Percentiles rank a stretch among this genome's conserved stretches.
phyloP scores from a whole-genome alignment of 2,329 filamentous ascomycete genomes.

The Exophiala calicioides region DNA sequence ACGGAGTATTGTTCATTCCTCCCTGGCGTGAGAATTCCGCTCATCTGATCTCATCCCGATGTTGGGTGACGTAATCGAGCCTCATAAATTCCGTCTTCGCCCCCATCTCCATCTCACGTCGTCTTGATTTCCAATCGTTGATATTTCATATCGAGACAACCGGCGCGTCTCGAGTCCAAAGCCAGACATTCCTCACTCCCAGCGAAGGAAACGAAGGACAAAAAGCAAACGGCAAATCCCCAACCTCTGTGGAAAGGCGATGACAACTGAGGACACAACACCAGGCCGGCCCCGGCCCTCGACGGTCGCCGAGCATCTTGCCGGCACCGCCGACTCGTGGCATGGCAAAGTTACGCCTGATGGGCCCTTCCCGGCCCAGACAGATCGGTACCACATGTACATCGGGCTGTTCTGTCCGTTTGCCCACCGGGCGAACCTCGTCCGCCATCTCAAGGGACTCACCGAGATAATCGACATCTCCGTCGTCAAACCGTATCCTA shows the following conservation, averaged over 20 bases:
- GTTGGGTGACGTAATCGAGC: too few relatives aligned
- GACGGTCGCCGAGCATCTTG: slow-evolving; percentile 27
- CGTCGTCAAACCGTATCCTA: slow-evolving; percentile 66
- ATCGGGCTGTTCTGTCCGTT: slow-evolving; percentile 67
- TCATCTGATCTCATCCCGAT: too few relatives aligned
- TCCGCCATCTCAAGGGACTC: slow-evolving; percentile 60
- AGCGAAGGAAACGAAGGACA: too few relatives aligned
- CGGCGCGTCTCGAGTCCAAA: background rate
- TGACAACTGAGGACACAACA: slow-evolving; percentile 4
- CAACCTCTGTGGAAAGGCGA: background rate
- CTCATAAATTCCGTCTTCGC: too few relatives aligned
- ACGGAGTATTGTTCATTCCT: too few relatives aligned
- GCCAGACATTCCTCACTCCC: background rate
- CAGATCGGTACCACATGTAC: slow-evolving; percentile 57
- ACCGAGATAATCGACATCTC: slow-evolving; percentile 55
- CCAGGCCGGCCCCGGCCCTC: slow-evolving; percentile 21
- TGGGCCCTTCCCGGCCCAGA: slow-evolving; percentile 53
- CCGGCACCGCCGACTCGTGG: slow-evolving; percentile 39
- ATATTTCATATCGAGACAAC: too few relatives aligned
- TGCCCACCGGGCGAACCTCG: slow-evolving; percentile 61
- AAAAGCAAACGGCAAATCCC: too few relatives aligned
- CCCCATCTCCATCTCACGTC: too few relatives aligned
- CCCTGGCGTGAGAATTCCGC: too few relatives aligned
- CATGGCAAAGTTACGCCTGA: slow-evolving; percentile 53
- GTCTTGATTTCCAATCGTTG: too few relatives aligned